Percentiles rank a stretch among this genome's conserved stretches.
Evolutionary conservation across 2,329 filamentous ascomycete genomes (phyloP).

Genomic region (Phialophora tarda): DNA sequence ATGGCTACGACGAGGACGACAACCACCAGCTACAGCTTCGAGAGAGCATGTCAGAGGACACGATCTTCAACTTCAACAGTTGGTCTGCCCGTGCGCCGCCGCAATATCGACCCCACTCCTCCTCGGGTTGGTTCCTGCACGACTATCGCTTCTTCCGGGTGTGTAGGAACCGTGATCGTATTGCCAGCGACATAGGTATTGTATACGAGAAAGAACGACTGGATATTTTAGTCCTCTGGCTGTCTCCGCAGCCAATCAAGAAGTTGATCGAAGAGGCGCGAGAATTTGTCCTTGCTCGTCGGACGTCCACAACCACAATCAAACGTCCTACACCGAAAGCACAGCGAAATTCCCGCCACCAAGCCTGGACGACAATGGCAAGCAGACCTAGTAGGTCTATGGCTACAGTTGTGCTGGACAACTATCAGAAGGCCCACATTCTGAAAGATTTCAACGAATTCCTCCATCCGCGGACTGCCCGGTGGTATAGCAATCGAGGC

Average conservation of each 20-base stretch:
- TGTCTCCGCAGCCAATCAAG: constrained; percentile 57
- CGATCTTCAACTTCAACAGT: constrained; percentile 57
- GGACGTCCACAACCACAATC: constrained; percentile 54
- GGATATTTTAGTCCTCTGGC: constrained; percentile 54
- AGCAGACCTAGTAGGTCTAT: constrained; percentile 63
- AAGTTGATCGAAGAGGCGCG: constrained; percentile 53
- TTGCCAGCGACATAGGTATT: constrained; percentile 39
- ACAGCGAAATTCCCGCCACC: constrained; percentile 28
- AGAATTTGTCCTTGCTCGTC: constrained; percentile 50
- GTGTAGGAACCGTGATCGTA: constrained; percentile 45
- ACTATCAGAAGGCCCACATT: constrained; percentile 68
- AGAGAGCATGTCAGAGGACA: constrained; percentile 46
- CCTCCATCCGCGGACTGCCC: constrained; percentile 47
- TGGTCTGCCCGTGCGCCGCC: constrained; percentile 56
- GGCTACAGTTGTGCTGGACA: constrained; percentile 75
- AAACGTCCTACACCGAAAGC: constrained; percentile 54
- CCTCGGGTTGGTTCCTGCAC: constrained; percentile 52
- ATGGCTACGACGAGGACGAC: constrained; percentile 43
- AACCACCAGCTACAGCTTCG: constrained; percentile 32
- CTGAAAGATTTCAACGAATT: constrained; percentile 79
- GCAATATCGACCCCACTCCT: constrained; percentile 57
- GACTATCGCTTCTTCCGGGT: constrained; percentile 52
- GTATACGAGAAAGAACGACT: constrained; percentile 50
- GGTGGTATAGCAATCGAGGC: constrained; percentile 46
- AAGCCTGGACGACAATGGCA: constrained; percentile 36